phyloP scores from a whole-genome alignment of 1,139 yeast species.

The Yamadazyma dushanensis region DNA sequence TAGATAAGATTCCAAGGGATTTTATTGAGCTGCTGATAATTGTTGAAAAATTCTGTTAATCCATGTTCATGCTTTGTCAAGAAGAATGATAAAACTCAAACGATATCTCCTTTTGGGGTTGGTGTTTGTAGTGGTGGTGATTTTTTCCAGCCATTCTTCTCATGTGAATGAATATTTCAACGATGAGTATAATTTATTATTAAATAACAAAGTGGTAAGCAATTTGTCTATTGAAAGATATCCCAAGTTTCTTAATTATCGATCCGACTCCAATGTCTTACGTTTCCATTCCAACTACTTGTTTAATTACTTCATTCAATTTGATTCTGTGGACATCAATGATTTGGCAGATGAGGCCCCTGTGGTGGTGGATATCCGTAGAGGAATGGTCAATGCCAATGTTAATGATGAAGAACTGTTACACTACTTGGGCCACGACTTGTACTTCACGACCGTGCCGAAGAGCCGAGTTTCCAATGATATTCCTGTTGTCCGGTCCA shows the following conservation, averaged over 20 bases:
- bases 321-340: neutral
- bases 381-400: conserved; percentile 5
- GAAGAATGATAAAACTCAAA: conserved; percentile 3
- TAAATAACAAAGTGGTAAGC: conserved; percentile 6
- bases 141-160: neutral
- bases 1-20: no score
- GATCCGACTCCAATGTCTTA: neutral
- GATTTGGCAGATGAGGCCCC: conserved; percentile 2
- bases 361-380: conserved; percentile 7
- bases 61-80: neutral
- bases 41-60: neutral
- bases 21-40: no score
- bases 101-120: conserved; percentile 1
- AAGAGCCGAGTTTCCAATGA: conserved; percentile 2
- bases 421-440: conserved; percentile 7
- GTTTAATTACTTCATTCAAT: conserved; percentile 9
- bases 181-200: conserved; percentile 7
- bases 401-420: conserved; percentile 1
- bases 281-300: conserved; percentile 5
- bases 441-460: conserved; percentile 5
- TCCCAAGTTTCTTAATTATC: conserved; percentile 1
- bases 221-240: conserved; percentile 4
- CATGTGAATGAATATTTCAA: conserved; percentile 5
- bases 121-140: neutral
- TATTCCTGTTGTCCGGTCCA: conserved; percentile 19